Conservation (phyloP, 257 asterid species). For the Nicotiana undulata region DNA sequence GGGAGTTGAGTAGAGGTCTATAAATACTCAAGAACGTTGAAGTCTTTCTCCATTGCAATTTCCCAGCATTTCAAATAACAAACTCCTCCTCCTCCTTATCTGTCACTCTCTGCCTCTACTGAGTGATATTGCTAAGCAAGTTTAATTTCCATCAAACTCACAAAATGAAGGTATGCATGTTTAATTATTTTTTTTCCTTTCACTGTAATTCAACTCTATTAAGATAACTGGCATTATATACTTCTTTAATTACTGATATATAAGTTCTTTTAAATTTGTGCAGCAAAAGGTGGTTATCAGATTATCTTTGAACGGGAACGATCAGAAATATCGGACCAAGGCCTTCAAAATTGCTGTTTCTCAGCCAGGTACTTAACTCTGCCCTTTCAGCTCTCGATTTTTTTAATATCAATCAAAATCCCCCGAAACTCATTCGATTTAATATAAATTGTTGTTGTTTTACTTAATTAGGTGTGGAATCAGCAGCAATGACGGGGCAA, state of each 20-base stretch:
- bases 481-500: not conserved
- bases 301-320: not conserved
- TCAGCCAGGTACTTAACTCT: not conserved
- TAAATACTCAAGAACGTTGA: not conserved
- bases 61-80: not conserved
- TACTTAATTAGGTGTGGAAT: slow-evolving; percentile 2
- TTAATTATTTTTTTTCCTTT: not conserved
- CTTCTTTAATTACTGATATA: not conserved
- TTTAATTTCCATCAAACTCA: not conserved
- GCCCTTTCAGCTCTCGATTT: too few species aligned
- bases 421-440: not conserved
- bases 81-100: not conserved
- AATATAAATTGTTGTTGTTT: not conserved
- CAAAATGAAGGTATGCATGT: slow-evolving; percentile 1
- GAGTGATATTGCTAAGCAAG: not conserved
- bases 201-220: not conserved
- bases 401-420: not conserved
- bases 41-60: not conserved
- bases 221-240: too few species aligned
- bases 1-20: not conserved
- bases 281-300: slow-evolving; percentile 10
- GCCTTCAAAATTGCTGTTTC: slow-evolving; percentile 1
- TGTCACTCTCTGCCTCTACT: not conserved
- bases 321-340: not conserved
- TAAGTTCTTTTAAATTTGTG: not conserved